A percentile compares a stretch with the other conserved stretches of the same genome.
These are phyloP conservation scores for Ascochyta viciae-villosae DNA, from an alignment of 2,329 filamentous ascomycete genomes.

Conservation along the genomic window DNA sequence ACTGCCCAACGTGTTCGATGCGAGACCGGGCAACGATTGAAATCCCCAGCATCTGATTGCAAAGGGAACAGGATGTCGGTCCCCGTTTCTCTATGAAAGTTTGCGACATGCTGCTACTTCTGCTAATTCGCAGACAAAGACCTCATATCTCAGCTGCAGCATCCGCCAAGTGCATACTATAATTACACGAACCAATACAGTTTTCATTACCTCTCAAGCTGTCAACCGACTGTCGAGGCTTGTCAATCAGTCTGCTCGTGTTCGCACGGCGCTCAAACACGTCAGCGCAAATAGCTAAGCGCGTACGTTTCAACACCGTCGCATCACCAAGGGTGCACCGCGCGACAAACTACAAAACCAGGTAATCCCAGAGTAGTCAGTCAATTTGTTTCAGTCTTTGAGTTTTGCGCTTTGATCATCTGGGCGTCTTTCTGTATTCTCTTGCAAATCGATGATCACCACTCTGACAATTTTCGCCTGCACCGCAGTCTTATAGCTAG, in stretches of 20 bases:
- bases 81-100: too few species aligned
- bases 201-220: neutral
- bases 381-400: conserved; percentile 2
- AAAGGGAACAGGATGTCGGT: neutral
- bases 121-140: too few species aligned
- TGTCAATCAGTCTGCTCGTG: neutral
- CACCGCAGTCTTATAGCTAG: too few species aligned
- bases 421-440: neutral
- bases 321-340: conserved; percentile 9
- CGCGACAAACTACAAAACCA: neutral
- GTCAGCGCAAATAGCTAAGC: conserved; percentile 8
- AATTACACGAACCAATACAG: neutral
- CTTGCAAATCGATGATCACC: neutral
- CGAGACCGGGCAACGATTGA: neutral
- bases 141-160: too few species aligned
- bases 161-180: too few species aligned
- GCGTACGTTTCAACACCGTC: conserved; percentile 15
- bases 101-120: neutral
- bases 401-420: neutral
- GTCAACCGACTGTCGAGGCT: neutral
- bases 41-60: neutral
- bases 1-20: neutral
- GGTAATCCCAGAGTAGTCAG: conserved; percentile 5
- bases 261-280: neutral
- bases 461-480: neutral